Evolutionary conservation across 176 grass and related monocot species (phyloP), one percentile per base, ranked within the genome.

Genomic region (Poa pratensis): DNA sequence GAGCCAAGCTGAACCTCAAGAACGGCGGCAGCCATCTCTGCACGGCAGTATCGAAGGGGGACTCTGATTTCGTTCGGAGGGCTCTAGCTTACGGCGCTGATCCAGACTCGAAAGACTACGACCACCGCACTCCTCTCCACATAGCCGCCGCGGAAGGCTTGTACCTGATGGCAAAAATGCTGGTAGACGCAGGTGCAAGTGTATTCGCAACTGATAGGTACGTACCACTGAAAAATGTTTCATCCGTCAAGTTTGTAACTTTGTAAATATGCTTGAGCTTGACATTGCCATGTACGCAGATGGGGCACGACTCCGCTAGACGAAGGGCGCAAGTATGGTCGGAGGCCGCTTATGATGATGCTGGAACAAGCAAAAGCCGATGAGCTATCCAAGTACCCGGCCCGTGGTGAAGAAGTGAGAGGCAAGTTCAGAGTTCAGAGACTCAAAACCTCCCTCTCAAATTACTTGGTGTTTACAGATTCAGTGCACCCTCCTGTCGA

Each of bases 271-370:
- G 46, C 1, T 48, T 39, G 65, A 39, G 32, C 17, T 65, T 78
- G 64, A 24, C 11, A 9, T 1, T 19, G 0, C 28, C 28, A 55
- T 45, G 78, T 2, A 20, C 78, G 48, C 71, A 97, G 94, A 84
- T 98, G 96, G 96, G 91, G 96, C 71, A 89, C 86, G 2, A 95
- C 93, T 9, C 96, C 96, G 52, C 46, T 95, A 0, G 93, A 98
- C 24, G 96, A 98, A 85, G 87, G 87, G 50, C 84, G 85, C 50
- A 98, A 90, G 86, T 81, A 91, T 16, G 96, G 96, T 3, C 85
- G 91, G 69, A 68, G 73, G 73, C 81, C 93, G 22, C 43, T 98
- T 62, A 84, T 87, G 71, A 50, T 76, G 71, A 50, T 99, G 45
- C 70, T 99, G 16, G 96, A 92, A 75, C 32, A 86, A 9, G 93